Evolutionary conservation across 2,329 filamentous ascomycete genomes (phyloP).

Genomic region (Colletotrichum spinosum): DNA sequence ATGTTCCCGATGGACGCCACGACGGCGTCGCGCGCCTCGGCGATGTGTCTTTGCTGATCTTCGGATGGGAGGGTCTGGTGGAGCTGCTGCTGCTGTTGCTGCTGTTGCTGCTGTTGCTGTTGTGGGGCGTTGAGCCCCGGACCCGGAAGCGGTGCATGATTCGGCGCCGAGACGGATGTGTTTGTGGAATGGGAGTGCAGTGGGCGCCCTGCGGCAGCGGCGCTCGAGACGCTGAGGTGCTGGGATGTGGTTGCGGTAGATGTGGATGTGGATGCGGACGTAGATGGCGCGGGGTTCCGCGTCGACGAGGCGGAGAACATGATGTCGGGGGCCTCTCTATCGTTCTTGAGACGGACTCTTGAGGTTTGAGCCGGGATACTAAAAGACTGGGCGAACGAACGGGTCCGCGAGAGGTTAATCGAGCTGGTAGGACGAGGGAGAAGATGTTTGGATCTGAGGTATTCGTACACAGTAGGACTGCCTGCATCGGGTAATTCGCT

Average conservation of each 20-base stretch:
- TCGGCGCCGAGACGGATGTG: conserved; percentile 33
- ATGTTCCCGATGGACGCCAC: conserved; percentile 75
- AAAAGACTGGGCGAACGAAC: too few species aligned
- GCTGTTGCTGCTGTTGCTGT: conserved; percentile 8
- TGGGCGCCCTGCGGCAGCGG: conserved; percentile 13
- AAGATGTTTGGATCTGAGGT: neutral
- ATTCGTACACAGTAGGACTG: conserved; percentile 1
- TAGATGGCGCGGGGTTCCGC: conserved; percentile 17
- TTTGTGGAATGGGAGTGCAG: conserved; percentile 27
- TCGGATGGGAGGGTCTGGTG: conserved; percentile 54
- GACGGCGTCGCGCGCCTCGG: conserved; percentile 69
- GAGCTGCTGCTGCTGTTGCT: conserved; percentile 29
- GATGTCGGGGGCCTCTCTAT: neutral
- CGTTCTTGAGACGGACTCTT: neutral
- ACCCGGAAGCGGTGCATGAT: conserved; percentile 9
- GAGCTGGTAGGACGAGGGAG: neutral
- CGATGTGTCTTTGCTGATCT: conserved; percentile 59
- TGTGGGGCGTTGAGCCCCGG: neutral
- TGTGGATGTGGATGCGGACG: neutral
- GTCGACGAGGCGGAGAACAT: conserved; percentile 35
- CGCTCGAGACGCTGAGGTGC: conserved; percentile 35
- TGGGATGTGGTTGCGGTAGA: conserved; percentile 25
- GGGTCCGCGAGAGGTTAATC: neutral
- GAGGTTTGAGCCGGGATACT: neutral
- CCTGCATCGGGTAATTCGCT: conserved; percentile 30